Evolutionary conservation across 2,329 filamentous ascomycete species (phyloP), one percentile per base, ranked within the genome.

Genomic region (Ophiostoma sp.): DNA sequence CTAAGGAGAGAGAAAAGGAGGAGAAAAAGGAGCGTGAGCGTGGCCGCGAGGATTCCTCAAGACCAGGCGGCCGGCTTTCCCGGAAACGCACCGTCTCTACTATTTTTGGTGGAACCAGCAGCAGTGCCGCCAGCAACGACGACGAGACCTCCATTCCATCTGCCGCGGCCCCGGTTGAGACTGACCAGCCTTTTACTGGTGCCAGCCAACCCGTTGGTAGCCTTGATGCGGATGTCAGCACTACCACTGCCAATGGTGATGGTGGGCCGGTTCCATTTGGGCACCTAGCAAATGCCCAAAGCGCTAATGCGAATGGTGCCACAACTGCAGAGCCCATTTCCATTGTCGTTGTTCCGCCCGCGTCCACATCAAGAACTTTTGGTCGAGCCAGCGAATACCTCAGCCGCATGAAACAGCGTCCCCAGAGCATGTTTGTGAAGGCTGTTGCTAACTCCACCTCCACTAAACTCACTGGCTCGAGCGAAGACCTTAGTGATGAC

Each of bases 331-430:
- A 47, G 65, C 18, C 44, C 45, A 47, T 66, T n/a, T 49, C 67
- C 42, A 52, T 42, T n/a, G 36, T 64, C 36, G 27, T 66, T 12
- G 47, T 67, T 11, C 42, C 70, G 18, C 66, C 55, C 3, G 38
- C 68, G 38, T 52, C 77, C 70, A 74, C 75, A 36, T 76, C 79
- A 41, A 79, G 77, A 55, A 75, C 78, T 1, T 75, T 82, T 65
- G 79, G 77, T 66, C 79, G 81, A 65, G 80, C 83, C 65, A 81
- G 78, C 70, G 76, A 76, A 55, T 85, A 84, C 73, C 76, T 87
- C 66, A 81, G 79, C 69, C 85, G 79, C 74, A 82, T 85, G 70
- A 84, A 83, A 73, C 78, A 81, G 67, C 78, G 78, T 41, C 80
- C 81, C 62, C 78, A 79, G 52, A 76, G 76, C 69, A 77, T 81